phyloP scores from a whole-genome alignment of 2,329 filamentous ascomycete species.

The Didymella glomerata region DNA sequence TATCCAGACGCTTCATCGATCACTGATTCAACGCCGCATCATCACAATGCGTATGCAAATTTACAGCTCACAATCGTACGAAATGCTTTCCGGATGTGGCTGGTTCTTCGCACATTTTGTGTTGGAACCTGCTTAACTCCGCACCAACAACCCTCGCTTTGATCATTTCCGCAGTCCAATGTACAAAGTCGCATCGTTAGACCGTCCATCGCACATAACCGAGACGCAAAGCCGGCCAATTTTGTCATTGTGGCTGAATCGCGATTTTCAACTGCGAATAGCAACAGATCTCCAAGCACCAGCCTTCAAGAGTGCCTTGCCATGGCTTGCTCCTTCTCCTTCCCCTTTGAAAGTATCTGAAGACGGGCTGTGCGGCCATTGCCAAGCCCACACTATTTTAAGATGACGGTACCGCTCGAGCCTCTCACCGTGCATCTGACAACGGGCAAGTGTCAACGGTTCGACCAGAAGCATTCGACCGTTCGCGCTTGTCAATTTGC shows the following conservation, averaged over 20 bases:
- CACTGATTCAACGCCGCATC: conserved; percentile 5
- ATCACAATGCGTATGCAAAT: conserved; percentile 5
- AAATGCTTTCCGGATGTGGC: conserved; percentile 3
- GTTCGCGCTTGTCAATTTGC: neutral
- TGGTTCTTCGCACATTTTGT: conserved; percentile 1
- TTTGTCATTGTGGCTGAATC: neutral
- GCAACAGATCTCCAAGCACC: conserved; percentile 15
- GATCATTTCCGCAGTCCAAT: neutral
- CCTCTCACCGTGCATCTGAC: conserved; percentile 15
- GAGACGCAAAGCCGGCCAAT: neutral
- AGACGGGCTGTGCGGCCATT: conserved; percentile 14
- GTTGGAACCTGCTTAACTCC: neutral
- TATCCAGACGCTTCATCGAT: conserved; percentile 1
- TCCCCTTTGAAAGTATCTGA: too few relatives aligned
- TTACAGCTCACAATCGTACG: neutral
- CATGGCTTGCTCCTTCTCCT: neutral
- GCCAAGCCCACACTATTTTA: conserved; percentile 16
- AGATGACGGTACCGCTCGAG: conserved; percentile 9
- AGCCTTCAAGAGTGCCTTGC: conserved; percentile 6
- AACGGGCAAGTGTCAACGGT: conserved; percentile 7
- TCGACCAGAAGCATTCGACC: neutral
- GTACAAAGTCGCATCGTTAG: neutral
- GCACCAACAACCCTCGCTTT: neutral
- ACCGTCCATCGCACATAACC: neutral
- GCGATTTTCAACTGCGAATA: conserved; percentile 7